Base-by-base conservation (phyloP, 768 basidiomycete genomes). In the Chalciporus piperatus region DNA sequence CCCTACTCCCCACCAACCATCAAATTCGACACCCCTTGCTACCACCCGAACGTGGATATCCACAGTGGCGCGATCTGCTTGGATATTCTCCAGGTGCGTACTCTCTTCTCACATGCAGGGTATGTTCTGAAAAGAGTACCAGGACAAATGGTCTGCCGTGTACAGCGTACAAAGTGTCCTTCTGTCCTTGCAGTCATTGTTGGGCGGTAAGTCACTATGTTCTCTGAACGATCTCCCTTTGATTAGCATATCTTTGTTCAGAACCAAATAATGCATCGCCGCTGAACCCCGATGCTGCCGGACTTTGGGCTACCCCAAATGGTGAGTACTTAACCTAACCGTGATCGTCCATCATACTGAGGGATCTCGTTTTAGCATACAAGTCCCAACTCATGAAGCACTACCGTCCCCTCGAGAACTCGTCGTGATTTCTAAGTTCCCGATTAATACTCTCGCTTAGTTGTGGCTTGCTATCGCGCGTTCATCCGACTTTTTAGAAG, bases 251-350 rank as follows among this genome's bases (percentile, higher is more conserved):
- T 19, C 47, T 16, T 37, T 50, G 25, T 43, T 30, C 60, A 92
- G 92, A 96, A 69, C 93, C 92, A 23, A 95, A 96, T 76, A 95
- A 94, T 65, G 88, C 87, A 14, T 94, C 92, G 6, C 93, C 93
- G 7, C 72, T 96, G 51, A 95, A 95, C 65, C 75, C 85, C 7
- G 92, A 95, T 58, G 93, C 93, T 2, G 89, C 92, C 4, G 76
- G 78, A 16, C 72, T 93, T 19, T 96, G 93, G 93, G 78, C 75
- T 55, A 76, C 78, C 33, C 78, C 83, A n/a, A 80, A 81, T 55
- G 82, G 88, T 85, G 63, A 38, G 77, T 57, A 30, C 17, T 5
- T 6, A 7, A 1, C 16, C 22, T 44, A 6, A 38, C 27, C 35
- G 28, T 20, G 25, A n/a, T 32, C 17, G 10, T 20, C 8, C 13